These are phyloP conservation scores for Verruconis gallopava DNA, from an alignment of 2,329 filamentous ascomycete species.

Conservation along the genomic window DNA sequence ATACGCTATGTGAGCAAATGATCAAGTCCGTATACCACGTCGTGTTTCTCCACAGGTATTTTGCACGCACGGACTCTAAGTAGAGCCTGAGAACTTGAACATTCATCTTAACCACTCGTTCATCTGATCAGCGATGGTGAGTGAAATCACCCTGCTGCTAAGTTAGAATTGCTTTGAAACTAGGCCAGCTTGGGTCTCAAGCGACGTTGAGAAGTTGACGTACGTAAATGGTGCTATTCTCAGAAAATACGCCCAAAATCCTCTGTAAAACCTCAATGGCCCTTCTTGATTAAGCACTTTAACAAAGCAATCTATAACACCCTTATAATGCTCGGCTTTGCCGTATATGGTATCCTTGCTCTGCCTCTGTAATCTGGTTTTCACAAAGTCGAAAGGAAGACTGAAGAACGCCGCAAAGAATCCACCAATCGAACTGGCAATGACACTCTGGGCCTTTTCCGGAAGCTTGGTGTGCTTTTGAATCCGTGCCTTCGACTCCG, in stretches of 20 bases:
- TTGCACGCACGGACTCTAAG: too few relatives aligned
- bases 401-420: conserved; percentile 97
- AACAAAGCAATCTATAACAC: conserved; percentile 79
- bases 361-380: conserved; percentile 95
- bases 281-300: conserved; percentile 88
- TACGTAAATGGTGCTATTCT: conserved; percentile 94
- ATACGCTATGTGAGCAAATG: too few relatives aligned
- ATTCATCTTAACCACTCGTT: too few relatives aligned
- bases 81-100: too few relatives aligned
- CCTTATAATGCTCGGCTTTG: conserved; percentile 72
- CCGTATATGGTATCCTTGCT: conserved; percentile 62
- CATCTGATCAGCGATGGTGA: too few relatives aligned
- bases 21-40: too few relatives aligned
- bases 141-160: too few relatives aligned
- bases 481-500: conserved; percentile 86
- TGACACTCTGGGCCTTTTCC: conserved; percentile 60
- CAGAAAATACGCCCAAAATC: conserved; percentile 92
- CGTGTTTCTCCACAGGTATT: too few relatives aligned
- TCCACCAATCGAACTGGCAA: conserved; percentile 77
- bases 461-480: conserved; percentile 57
- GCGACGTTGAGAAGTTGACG: too few relatives aligned
- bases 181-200: too few relatives aligned
- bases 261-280: conserved; percentile 81
- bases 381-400: conserved; percentile 95
- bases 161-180: too few relatives aligned